Evolutionary conservation across 805 yeast species (phyloP).

Genomic region (Torulaspora maleeae): DNA sequence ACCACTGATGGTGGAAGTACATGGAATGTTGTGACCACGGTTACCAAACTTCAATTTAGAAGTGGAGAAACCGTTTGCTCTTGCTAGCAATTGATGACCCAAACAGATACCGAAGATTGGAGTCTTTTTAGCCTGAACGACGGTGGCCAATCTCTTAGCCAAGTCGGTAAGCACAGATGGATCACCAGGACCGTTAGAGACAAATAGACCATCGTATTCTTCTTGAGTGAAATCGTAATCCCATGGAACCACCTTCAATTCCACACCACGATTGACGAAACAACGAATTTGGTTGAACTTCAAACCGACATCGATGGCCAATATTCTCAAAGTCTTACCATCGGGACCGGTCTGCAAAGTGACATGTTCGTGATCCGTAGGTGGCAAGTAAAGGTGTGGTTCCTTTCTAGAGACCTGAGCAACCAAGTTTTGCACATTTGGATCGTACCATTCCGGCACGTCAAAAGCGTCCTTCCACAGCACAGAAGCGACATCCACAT

Average conservation of each 20-base stretch:
- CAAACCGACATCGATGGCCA: slow-evolving; percentile 97
- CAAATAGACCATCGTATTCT: slow-evolving; percentile 88
- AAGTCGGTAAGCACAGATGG: slow-evolving; percentile 78
- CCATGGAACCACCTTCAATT: slow-evolving; percentile 93
- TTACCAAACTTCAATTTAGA: slow-evolving; percentile 93
- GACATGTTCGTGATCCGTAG: slow-evolving; percentile 37
- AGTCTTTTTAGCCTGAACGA: slow-evolving; percentile 60
- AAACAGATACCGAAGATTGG: slow-evolving; percentile 98
- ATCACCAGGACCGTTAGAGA: slow-evolving; percentile 99
- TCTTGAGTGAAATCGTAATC: slow-evolving; percentile 78
- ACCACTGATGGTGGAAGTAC: slow-evolving; percentile 84
- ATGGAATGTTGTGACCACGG: slow-evolving; percentile 98
- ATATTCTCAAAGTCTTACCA: slow-evolving; percentile 74
- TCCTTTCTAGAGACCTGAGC: slow-evolving; percentile 79
- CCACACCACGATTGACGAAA: slow-evolving; percentile 93
- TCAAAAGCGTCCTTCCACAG: slow-evolving; percentile 63
- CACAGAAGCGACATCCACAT: slow-evolving; percentile 29
- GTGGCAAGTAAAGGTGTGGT: slow-evolving; percentile 75
- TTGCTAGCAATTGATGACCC: slow-evolving; percentile 94
- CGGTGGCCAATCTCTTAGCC: slow-evolving; percentile 54
- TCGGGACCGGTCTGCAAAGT: slow-evolving; percentile 54
- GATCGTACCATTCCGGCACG: slow-evolving; percentile 87
- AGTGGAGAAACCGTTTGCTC: slow-evolving; percentile 94
- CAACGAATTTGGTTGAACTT: slow-evolving; percentile 97
- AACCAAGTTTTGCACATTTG: slow-evolving; percentile 86